Evolutionary conservation across 179 eudicot species (phyloP), one percentile per base, ranked within the genome.

Genomic region (Patellifolia procumbens): DNA sequence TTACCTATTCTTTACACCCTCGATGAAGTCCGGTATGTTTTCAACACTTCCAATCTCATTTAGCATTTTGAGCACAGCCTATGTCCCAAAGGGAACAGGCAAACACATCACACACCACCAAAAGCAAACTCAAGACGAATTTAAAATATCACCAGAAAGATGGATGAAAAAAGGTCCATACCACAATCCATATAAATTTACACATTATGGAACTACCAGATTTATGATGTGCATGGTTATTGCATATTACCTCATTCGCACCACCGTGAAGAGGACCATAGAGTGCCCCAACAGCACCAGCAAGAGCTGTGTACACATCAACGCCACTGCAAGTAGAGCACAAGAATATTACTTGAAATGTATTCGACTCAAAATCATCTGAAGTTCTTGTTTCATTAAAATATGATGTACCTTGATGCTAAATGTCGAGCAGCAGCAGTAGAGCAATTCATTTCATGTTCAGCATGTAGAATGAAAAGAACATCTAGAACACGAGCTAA

Each of bases 191-290:
- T 26, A 29, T 28, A 76, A 43, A 55, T 11, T 22, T 55, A n/a
- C 9, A 70, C 6, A 66, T n/a, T 8, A 66, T 19, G 61, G 35
- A 32, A 35, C 34, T 52, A 26, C 4, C 59, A 4, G 29, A 59
- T 16, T n/a, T 19, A 58, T 29, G 35, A 59, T 28, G 68, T 13
- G 34, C 42, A 8, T 26, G 5, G 31, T n/a, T 29, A 70, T 16
- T 72, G 68, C 52, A 52, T 61, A 77, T 53, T 84, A 95, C 99
- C 97, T 95, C 99, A 85, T 95, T 95, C 55, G 99, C 99, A 79
- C 99, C 99, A 78, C 99, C 99, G 83, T 95, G 99, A 81, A 95
- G 99, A 76, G 99, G 99, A 55, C 99, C 99, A 89, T 93, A 95
- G 60, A 95, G 84, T 72, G 99, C 99, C 76, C 99, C 99, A 79